Evolutionary conservation across 352 stramenopile species (phyloP), one percentile per base, ranked within the genome.

Genomic region (Globisporangium acanthophoron): DNA sequence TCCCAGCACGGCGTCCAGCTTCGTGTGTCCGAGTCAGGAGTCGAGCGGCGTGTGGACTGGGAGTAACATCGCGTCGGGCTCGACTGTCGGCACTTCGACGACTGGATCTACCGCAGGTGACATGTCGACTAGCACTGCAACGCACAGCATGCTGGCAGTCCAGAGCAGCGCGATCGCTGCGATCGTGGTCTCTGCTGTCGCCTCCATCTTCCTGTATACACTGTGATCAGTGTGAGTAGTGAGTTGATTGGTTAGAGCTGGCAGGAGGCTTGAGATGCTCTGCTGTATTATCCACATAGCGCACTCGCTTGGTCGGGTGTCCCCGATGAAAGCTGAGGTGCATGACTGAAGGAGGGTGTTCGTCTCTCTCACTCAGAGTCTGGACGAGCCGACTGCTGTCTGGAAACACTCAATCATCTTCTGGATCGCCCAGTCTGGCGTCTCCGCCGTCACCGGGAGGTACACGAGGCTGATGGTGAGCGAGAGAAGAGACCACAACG

Each of bases 331-430:
- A 47, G 13, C 11, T 52, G 21, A 35, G 4, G 16, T 24, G 27
- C 7, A 48, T 27, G 24, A 27, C 24, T 27, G 24, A 27, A 27
- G 24, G 24, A 27, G 24, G 24, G 24, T 27, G 24, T 27, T 27
- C 24, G 24, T n/a, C 15, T 39, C 24, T 35, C 6, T n/a, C 4
- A 20, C n/a, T 46, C 60, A 74, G 11, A 74, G 52, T 16, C 66
- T 64, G 27, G 67, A 73, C 5, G 59, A 59, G 47, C 53, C 68
- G n/a, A 90, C 47, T 2, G 78, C 80, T 11, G 78, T 64, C 35
- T 70, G 71, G 29, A 92, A 74, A 48, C 76, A 84, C 56, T 71
- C 58, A 43, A 85, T 65, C 83, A 92, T 92, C 62, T 91, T 92
- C 45, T 85, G 63, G 37, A 92, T 70, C 4, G 80, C 83, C 83